A percentile compares a stretch with the other conserved stretches of the same genome.
Conservation (phyloP, 1,139 yeast species). For the Sugiyamaella sp. region DNA sequence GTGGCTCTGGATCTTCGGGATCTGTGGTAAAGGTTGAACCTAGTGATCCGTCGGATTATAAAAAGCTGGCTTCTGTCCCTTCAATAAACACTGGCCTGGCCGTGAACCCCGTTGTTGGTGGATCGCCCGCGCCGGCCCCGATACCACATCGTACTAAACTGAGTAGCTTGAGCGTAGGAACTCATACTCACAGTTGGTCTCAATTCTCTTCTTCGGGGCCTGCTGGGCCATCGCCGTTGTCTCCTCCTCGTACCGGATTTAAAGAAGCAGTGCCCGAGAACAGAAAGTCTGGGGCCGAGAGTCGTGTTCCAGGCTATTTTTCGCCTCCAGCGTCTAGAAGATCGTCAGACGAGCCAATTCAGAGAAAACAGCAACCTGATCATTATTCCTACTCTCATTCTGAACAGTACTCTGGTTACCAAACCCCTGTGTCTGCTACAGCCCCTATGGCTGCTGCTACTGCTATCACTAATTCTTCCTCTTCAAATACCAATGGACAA, state of each 20-base stretch:
- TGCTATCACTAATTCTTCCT: background rate
- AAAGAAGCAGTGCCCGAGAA: background rate
- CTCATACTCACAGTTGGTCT: constrained; percentile 4
- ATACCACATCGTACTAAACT: background rate
- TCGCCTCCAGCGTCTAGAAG: constrained; percentile 28
- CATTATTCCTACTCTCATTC: background rate
- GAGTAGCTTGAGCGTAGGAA: background rate
- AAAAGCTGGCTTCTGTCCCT: background rate
- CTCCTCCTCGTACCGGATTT: constrained; percentile 7
- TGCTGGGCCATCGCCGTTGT: constrained; percentile 8
- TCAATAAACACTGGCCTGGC: background rate
- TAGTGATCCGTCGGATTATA: background rate
- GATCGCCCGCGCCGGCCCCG: background rate
- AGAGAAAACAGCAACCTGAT: background rate
- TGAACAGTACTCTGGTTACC: constrained; percentile 1
- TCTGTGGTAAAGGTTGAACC: background rate
- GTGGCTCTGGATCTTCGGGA: constrained; percentile 10
- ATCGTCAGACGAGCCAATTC: constrained; percentile 23
- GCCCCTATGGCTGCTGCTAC: background rate
- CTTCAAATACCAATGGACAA: too few relatives aligned
- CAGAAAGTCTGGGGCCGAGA: background rate
- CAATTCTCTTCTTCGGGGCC: background rate
- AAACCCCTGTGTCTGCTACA: constrained; percentile 1
- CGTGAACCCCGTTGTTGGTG: background rate
- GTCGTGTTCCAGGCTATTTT: constrained; percentile 21